Base-by-base conservation (phyloP, 2,329 filamentous ascomycete species). In the Zasmidium citrigriseum region DNA sequence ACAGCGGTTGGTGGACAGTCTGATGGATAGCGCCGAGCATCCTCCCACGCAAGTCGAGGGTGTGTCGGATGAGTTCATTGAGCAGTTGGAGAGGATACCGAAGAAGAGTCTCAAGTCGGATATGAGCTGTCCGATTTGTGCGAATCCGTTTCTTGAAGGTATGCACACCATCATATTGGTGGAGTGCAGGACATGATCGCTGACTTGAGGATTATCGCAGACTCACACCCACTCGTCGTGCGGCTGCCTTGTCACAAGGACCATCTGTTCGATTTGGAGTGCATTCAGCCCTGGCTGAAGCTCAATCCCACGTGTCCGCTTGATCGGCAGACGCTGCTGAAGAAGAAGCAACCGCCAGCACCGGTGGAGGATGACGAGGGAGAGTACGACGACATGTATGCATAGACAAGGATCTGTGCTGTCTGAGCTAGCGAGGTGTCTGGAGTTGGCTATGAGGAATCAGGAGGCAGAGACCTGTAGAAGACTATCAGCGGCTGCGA, bases 211-310 rank as follows among this genome's bases (percentile, higher is more conserved):
- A 16, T 12, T 53, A 16, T 18, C n/a, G 3, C 60, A 79, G 78
- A 87, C 63, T 64, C 80, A 46, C 85, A 86, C 64, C 85, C 86
- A n/a, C 80, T 88, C 18, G 83, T 88, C 34, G 85, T 88, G 47
- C 78, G 80, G 24, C 70, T 88, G 27, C 83, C 85, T 10, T 88
- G 86, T 64, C 83, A 87, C 69, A 76, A 81, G 16, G 81, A 81
- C 38, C 86, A 88, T 69, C 67, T 84, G 20, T 88, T 87, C 71
- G 86, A 88, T 72, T 71, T 88, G 23, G 85, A 88, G 66, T 88
- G 86, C 71, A 84, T 88, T 60, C 74, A 80, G 58, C 85, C 86
- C 0, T 88, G 86, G 86, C 72, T 88, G 62, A 81, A 86, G 63
- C 75, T 88, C 55, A 83, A 86, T 62, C 82, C 83, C 9, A 87